Evolutionary conservation across 164 flowering plant species (phyloP).

Genomic region (Santalum album): DNA sequence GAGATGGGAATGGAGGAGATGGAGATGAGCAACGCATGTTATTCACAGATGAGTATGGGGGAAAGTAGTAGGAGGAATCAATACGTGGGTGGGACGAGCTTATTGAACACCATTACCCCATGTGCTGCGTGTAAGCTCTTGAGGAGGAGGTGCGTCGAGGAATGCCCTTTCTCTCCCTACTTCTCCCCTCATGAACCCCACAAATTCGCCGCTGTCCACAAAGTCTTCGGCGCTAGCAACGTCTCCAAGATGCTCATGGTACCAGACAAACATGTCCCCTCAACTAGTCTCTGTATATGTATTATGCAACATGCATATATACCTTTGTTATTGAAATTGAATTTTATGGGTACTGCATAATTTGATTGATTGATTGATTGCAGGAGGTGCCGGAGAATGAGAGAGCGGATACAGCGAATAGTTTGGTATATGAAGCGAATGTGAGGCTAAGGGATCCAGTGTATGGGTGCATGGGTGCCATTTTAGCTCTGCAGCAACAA

Average conservation of each 20-base stretch:
- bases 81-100: conserved; percentile 12
- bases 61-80: conserved; percentile 17
- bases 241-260: conserved; percentile 4
- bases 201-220: conserved; percentile 4
- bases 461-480: conserved; percentile 1
- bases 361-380: neutral
- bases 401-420: neutral
- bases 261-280: too few species aligned
- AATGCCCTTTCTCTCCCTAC: conserved; percentile 2
- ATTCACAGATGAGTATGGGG: too few species aligned
- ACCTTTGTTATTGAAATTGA: neutral
- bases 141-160: conserved; percentile 7
- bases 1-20: conserved; percentile 29
- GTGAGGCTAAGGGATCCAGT: neutral
- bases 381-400: neutral
- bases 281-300: neutral
- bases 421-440: neutral
- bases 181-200: neutral
- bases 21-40: conserved; percentile 12
- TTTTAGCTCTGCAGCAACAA: neutral
- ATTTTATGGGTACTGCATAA: neutral
- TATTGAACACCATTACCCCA: conserved; percentile 32
- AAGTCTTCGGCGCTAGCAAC: conserved; percentile 6
- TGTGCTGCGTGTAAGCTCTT: conserved; percentile 40
- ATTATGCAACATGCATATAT: neutral